Evolutionary conservation across 352 stramenopile species (phyloP).

Genomic region (Globisporangium cystogenes): DNA sequence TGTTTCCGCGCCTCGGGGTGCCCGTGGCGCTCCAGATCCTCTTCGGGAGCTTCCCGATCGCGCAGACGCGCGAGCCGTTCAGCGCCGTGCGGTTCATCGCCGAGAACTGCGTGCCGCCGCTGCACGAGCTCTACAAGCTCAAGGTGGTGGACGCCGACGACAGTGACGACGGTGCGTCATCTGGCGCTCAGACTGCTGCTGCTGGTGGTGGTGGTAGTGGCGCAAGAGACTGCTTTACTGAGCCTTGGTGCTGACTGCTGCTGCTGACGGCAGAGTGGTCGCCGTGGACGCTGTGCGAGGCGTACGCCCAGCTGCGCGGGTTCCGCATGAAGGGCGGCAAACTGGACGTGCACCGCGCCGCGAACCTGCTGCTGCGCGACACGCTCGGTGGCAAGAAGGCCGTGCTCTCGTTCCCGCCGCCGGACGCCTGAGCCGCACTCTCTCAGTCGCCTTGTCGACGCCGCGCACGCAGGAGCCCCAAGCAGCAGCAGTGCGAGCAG

Average conservation of each 20-base stretch:
- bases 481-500: too few species aligned
- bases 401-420: conserved; percentile 71
- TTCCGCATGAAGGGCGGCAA: conserved; percentile 74
- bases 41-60: conserved; percentile 80
- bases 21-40: conserved; percentile 69
- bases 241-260: too few species aligned
- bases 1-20: conserved; percentile 73
- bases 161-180: conserved; percentile 28
- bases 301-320: conserved; percentile 65
- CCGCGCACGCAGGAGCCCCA: too few species aligned
- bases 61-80: conserved; percentile 83
- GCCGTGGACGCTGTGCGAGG: conserved; percentile 69
- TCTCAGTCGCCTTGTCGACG: too few species aligned
- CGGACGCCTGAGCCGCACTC: too few species aligned
- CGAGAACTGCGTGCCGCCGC: conserved; percentile 67
- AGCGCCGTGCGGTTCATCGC: conserved; percentile 81
- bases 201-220: not conserved
- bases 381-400: conserved; percentile 81
- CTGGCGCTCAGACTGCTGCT: too few species aligned
- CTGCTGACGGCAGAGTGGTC: conserved; percentile 60
- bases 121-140: conserved; percentile 81
- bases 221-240: not conserved
- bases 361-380: conserved; percentile 69
- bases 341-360: conserved; percentile 67
- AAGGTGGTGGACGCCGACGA: conserved; percentile 66